phyloP scores from a whole-genome alignment of 164 flowering plant genomes.

The Aristolochia fimbriata region DNA sequence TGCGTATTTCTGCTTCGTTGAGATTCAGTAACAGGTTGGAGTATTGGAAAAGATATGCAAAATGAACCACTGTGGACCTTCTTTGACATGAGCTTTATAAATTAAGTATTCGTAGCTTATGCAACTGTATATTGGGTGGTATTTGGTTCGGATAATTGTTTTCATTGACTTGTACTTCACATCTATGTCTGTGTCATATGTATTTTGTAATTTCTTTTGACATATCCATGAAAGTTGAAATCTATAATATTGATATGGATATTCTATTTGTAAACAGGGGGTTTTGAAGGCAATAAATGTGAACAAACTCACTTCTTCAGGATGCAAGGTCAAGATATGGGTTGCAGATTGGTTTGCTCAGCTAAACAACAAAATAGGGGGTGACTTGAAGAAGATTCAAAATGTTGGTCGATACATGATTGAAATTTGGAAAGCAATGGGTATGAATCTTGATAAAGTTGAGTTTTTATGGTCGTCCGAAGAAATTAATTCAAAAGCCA shows the following conservation, averaged over 20 bases:
- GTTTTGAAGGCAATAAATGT: slow-evolving; percentile 85
- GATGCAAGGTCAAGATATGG: slow-evolving; percentile 87
- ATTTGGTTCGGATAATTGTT: too few relatives aligned
- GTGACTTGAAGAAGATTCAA: slow-evolving; percentile 79
- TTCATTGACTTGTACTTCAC: too few relatives aligned
- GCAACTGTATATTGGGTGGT: too few relatives aligned
- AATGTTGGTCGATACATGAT: slow-evolving; percentile 68
- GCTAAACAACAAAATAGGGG: slow-evolving; percentile 92
- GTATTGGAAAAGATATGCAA: background rate
- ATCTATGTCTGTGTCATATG: too few relatives aligned
- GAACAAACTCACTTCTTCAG: slow-evolving; percentile 72
- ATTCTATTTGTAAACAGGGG: slow-evolving; percentile 38
- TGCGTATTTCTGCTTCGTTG: too few relatives aligned
- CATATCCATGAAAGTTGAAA: background rate
- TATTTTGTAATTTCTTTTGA: background rate
- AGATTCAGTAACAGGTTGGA: too few relatives aligned
- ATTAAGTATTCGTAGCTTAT: too few relatives aligned
- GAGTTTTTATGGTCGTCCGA: slow-evolving; percentile 90
- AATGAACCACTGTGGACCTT: too few relatives aligned
- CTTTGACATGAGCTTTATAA: too few relatives aligned
- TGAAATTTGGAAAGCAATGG: slow-evolving; percentile 93
- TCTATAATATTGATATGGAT: background rate
- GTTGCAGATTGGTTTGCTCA: slow-evolving; percentile 99
- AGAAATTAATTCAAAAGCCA: slow-evolving; percentile 65
- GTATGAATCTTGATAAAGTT: slow-evolving; percentile 81